Evolutionary conservation across 495 filamentous ascomycete genomes (phyloP).

Genomic region (Aspergillus conjunctus): DNA sequence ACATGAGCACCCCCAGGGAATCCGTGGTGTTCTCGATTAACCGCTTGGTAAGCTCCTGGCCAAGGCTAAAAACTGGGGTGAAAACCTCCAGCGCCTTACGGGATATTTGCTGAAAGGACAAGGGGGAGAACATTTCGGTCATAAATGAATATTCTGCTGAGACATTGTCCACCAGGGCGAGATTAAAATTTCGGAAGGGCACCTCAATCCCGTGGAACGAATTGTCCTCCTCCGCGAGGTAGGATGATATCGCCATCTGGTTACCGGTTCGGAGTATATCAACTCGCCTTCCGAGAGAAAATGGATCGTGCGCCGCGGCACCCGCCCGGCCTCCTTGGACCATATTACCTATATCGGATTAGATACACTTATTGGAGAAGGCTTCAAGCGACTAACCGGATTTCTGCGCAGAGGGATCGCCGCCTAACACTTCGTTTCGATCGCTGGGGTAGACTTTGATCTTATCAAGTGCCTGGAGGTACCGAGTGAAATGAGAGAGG

Average conservation of each 20-base stretch:
- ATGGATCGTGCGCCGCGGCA: constrained; percentile 78
- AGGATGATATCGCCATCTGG: constrained; percentile 73
- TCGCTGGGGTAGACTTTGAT: constrained; percentile 81
- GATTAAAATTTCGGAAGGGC: constrained; percentile 91
- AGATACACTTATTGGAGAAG: constrained; percentile 5
- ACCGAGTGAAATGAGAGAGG: constrained; percentile 84
- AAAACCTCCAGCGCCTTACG: constrained; percentile 80
- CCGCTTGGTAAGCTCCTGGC: constrained; percentile 72
- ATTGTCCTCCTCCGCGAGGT: constrained; percentile 86
- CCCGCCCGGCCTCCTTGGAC: constrained; percentile 43
- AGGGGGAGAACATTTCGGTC: constrained; percentile 79
- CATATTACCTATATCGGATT: constrained; percentile 32
- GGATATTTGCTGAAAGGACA: constrained; percentile 57
- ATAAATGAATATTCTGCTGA: constrained; percentile 95
- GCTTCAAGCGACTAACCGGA: constrained; percentile 38
- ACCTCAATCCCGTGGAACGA: constrained; percentile 82
- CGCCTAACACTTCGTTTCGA: constrained; percentile 80
- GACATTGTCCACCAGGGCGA: constrained; percentile 89
- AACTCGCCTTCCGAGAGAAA: constrained; percentile 80
- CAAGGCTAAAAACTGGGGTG: constrained; percentile 77
- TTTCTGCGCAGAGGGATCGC: constrained; percentile 68
- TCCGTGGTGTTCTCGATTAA: constrained; percentile 78
- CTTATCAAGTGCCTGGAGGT: constrained; percentile 78
- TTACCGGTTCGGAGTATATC: constrained; percentile 74
- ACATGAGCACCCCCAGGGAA: constrained; percentile 81